phyloP scores from a whole-genome alignment of 2,329 filamentous ascomycete species.

The Dendrostoma leiphaemia region DNA sequence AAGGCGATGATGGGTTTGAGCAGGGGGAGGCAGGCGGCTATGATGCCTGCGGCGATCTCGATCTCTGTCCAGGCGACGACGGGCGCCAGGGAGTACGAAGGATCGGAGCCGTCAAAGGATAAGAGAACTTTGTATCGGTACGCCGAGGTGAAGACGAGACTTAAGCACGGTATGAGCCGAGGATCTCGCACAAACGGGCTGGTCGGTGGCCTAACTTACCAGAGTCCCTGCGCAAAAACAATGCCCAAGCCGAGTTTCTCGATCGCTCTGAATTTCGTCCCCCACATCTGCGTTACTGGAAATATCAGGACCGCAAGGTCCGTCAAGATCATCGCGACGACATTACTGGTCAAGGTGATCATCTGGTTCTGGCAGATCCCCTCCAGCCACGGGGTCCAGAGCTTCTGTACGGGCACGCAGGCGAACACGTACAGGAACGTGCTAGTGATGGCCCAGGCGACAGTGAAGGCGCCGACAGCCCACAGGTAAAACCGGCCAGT shows the following conservation, averaged over 20 bases:
- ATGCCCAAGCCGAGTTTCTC: slow-evolving; percentile 44
- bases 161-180: slow-evolving; percentile 18
- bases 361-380: slow-evolving; percentile 49
- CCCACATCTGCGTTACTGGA: slow-evolving; percentile 45
- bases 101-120: slow-evolving; percentile 37
- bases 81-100: slow-evolving; percentile 45
- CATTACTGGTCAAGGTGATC: slow-evolving; percentile 49
- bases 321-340: slow-evolving; percentile 43
- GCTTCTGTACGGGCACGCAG: slow-evolving; percentile 47
- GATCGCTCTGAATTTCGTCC: slow-evolving; percentile 36
- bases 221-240: slow-evolving; percentile 44
- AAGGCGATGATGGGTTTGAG: slow-evolving; percentile 42
- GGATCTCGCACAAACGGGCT: background rate
- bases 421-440: slow-evolving; percentile 51
- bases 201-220: slow-evolving; percentile 30
- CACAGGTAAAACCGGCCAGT: slow-evolving; percentile 41
- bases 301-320: slow-evolving; percentile 44
- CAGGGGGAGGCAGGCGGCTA: slow-evolving; percentile 53
- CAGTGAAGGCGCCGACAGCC: slow-evolving; percentile 39
- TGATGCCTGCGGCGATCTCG: slow-evolving; percentile 49
- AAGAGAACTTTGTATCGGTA: slow-evolving; percentile 48
- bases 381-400: slow-evolving; percentile 44
- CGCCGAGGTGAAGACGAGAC: slow-evolving; percentile 45
- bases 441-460: slow-evolving; percentile 46
- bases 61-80: slow-evolving; percentile 47